Evolutionary conservation across 371 early-diverging fungal species (phyloP).

Genomic region (Funneliformis caledonium): DNA sequence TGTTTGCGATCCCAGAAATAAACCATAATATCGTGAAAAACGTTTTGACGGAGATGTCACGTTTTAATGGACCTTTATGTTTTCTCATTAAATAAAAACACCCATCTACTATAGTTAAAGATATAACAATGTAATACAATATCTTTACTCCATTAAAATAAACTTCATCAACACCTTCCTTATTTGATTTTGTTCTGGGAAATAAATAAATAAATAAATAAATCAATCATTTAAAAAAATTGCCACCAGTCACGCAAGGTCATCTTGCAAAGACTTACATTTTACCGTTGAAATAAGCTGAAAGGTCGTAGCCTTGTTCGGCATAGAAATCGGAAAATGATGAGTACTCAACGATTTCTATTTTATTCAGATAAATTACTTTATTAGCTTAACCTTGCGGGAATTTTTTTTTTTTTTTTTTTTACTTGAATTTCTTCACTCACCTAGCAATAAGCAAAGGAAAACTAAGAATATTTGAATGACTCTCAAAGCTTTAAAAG

Average conservation of each 20-base stretch:
- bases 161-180: background rate
- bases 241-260: background rate
- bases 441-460: background rate
- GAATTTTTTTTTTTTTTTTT: background rate
- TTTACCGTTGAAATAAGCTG: background rate
- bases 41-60: background rate
- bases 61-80: background rate
- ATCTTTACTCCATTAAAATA: slow-evolving; percentile 20
- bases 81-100: background rate
- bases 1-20: background rate
- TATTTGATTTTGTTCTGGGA: background rate
- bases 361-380: background rate
- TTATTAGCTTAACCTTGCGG: background rate
- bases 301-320: background rate
- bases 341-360: slow-evolving; percentile 1
- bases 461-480: background rate
- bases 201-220: background rate
- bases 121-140: background rate
- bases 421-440: background rate
- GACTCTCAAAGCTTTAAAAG: background rate
- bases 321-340: background rate
- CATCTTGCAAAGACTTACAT: background rate
- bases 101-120: background rate
- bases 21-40: background rate
- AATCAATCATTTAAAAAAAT: background rate